Evolutionary conservation across 805 yeast genomes (phyloP).

Genomic region (Starmerella scarabaei): DNA sequence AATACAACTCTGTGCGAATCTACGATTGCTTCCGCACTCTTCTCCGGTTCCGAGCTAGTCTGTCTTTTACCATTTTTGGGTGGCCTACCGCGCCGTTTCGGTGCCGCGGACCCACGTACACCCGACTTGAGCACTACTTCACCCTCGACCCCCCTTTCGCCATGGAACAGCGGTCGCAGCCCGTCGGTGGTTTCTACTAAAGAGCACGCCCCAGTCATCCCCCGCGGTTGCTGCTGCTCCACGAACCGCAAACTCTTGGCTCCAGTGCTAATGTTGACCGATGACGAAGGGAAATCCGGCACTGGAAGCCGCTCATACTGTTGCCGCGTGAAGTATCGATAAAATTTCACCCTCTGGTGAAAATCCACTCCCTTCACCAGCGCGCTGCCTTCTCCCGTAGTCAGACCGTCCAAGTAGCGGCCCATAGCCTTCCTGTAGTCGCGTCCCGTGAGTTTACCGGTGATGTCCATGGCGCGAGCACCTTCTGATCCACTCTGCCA

Average conservation of each 20-base stretch:
- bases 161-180: slow-evolving; percentile 20
- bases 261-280: no score
- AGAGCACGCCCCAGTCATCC: slow-evolving; percentile 11
- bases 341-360: slow-evolving; percentile 61
- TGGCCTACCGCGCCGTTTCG: slow-evolving; percentile 19
- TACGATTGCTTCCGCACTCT: neutral
- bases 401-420: slow-evolving; percentile 39
- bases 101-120: neutral
- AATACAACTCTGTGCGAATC: neutral
- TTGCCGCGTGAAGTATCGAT: slow-evolving; percentile 41
- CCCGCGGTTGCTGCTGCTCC: neutral
- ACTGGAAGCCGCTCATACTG: neutral
- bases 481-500: slow-evolving; percentile 37
- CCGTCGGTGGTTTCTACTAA: slow-evolving; percentile 7
- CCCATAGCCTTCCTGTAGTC: slow-evolving; percentile 40
- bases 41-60: neutral
- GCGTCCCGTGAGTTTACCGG: slow-evolving; percentile 40
- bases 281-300: neutral
- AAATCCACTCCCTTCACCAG: slow-evolving; percentile 56
- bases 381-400: slow-evolving; percentile 13
- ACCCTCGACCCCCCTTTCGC: slow-evolving; percentile 17
- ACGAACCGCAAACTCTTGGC: slow-evolving; percentile 6
- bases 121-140: slow-evolving; percentile 6
- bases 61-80: no score
- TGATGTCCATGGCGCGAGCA: slow-evolving; percentile 44